Percentiles rank a stretch among this genome's conserved stretches.
Evolutionary conservation across 2,329 filamentous ascomycete species (phyloP).

Genomic region (Alternaria conjuncta): DNA sequence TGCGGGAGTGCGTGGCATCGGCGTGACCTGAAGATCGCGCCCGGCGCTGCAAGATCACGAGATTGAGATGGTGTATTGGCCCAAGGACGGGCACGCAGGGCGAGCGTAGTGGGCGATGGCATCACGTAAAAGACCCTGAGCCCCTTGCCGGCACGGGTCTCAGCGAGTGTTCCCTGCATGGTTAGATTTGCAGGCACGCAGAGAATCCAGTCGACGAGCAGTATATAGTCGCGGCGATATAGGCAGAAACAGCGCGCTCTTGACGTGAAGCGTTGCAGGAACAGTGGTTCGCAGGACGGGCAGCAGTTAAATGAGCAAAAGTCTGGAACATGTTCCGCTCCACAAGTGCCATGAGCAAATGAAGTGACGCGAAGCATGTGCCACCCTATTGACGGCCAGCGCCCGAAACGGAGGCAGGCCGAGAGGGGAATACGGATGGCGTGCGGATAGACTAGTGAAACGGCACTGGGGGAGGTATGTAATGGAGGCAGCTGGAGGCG

Average conservation of each 20-base stretch:
- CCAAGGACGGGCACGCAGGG: neutral
- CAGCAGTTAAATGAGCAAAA: slow-evolving; percentile 30
- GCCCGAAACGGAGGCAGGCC: slow-evolving; percentile 26
- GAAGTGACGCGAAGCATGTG: slow-evolving; percentile 23
- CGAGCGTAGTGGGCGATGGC: neutral
- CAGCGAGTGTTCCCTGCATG: slow-evolving; percentile 3
- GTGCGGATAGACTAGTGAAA: slow-evolving; percentile 20
- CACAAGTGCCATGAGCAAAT: slow-evolving; percentile 22
- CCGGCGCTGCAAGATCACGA: neutral
- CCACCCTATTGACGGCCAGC: slow-evolving; percentile 23
- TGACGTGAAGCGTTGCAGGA: slow-evolving; percentile 18
- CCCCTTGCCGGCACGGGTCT: neutral
- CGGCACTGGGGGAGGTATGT: slow-evolving; percentile 12
- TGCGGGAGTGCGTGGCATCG: slow-evolving; percentile 4
- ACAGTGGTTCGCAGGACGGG: slow-evolving; percentile 36
- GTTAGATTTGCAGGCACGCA: slow-evolving; percentile 2
- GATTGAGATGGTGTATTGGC: neutral
- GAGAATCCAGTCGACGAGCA: neutral
- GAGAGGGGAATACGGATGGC: slow-evolving; percentile 14
- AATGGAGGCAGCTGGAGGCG: neutral
- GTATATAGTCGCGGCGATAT: slow-evolving; percentile 8
- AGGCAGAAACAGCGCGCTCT: slow-evolving; percentile 15
- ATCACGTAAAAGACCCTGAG: neutral
- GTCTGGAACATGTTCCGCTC: slow-evolving; percentile 21
- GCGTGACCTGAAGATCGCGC: neutral